Conservation (phyloP, 352 stramenopile species). For the Pythium dissimile region DNA sequence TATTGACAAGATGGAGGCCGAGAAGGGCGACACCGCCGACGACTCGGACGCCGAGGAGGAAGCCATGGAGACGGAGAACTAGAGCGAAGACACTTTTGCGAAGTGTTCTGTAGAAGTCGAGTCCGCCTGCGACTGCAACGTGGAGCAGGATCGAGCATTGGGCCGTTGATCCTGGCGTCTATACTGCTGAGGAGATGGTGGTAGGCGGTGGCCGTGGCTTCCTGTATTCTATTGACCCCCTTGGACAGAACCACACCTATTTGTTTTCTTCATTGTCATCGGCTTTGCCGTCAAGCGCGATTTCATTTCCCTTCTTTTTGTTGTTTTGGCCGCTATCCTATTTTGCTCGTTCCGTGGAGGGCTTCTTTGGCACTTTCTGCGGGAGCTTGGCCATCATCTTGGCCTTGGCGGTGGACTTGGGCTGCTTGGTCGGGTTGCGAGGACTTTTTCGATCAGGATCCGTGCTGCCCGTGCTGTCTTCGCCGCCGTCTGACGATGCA, state of each 20-base stretch:
- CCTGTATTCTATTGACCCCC: slow-evolving; percentile 20
- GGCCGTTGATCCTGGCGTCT: too few species aligned
- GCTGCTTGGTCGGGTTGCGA: slow-evolving; percentile 12
- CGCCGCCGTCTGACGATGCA: slow-evolving; percentile 11
- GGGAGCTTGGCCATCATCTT: slow-evolving; percentile 15
- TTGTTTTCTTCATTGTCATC: not conserved
- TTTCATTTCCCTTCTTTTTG: not conserved
- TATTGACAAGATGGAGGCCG: slow-evolving; percentile 74
- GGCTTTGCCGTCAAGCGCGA: slow-evolving; percentile 13
- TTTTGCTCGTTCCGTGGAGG: slow-evolving; percentile 9
- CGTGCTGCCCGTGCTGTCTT: slow-evolving; percentile 20
- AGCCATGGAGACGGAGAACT: slow-evolving; percentile 63
- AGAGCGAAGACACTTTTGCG: slow-evolving; percentile 10
- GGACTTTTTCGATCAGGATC: slow-evolving; percentile 22
- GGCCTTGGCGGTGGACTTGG: too few species aligned
- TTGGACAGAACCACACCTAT: not conserved
- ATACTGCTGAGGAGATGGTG: too few species aligned
- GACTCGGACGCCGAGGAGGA: slow-evolving; percentile 30
- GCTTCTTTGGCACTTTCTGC: slow-evolving; percentile 19
- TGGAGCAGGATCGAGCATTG: too few species aligned
- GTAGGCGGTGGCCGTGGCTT: too few species aligned
- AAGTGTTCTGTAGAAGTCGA: too few species aligned
- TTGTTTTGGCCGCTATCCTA: not conserved
- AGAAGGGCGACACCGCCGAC: slow-evolving; percentile 31
- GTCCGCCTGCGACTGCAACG: too few species aligned